Evolutionary conservation across 148 eudicot species (phyloP), one percentile per base, ranked within the genome.

Genomic region (Rheum nobile): DNA sequence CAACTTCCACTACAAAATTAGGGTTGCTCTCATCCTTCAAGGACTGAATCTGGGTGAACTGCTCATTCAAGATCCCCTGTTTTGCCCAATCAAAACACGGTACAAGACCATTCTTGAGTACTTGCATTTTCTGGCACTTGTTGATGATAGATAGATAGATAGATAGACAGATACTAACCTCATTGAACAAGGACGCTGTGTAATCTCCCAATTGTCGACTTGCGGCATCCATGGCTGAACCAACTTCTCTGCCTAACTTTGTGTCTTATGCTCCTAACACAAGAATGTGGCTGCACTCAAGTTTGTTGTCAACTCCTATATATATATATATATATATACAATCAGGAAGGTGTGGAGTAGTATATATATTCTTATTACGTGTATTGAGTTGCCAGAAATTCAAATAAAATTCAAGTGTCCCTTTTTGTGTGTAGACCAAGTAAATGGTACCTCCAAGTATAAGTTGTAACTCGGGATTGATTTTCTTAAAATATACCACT

Each of bases 11-110:
- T 21, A 92, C 91, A 82, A 92, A 92, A 14, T 88, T 80, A 34
- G 96, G 97, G 85, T 87, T 90, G 83, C 84, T 86, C 73, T 90
- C 96, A 79, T 92, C 97, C 83, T 88, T 89, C 77, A 92, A 44
- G 24, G 84, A 78, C 48, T 86, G 93, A 5, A 92, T 79, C 78
- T 88, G 88, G 0, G 75, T 76, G 77, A 87, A 92, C 37, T 92
- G 96, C 59, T 88, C 93, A 83, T 90, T 87, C 76, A 92, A 48
- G 14, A 78, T 76, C 39, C 88, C 90, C 97, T 92, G 73, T n/a
- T 37, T 32, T 10, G 34, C 10, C 71, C 71, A 13, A 14, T 29
- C 35, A 35, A 67, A 32, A 13, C 41, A 17, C 6, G 7, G 6
- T 4, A 67, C 1, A 16, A 16, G 13, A 9, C 2, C 37, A 35